A percentile compares a stretch with the other conserved stretches of the same genome.
Evolutionary conservation across 345 rosid species (phyloP).

Genomic region (Melaleuca quinquenervia): DNA sequence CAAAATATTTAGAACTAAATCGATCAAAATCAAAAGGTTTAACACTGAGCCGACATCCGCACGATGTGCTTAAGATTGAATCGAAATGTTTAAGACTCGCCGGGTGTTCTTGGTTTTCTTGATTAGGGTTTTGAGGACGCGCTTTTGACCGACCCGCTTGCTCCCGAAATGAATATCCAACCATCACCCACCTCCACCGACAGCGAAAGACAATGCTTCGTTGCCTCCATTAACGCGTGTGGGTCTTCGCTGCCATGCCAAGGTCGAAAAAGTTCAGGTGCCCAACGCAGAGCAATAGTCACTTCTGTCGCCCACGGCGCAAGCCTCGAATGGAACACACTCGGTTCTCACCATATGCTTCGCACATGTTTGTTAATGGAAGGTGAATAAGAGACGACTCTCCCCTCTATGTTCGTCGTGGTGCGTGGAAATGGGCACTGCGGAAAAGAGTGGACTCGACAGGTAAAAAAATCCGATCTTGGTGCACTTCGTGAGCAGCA

Average conservation of each 20-base stretch:
- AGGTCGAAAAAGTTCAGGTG: background rate
- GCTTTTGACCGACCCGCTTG: background rate
- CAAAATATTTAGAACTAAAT: rapidly evolving
- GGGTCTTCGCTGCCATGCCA: background rate
- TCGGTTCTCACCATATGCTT: background rate
- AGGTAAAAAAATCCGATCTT: background rate
- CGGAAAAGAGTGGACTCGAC: background rate
- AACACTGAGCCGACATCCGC: rapidly evolving
- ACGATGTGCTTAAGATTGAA: rapidly evolving
- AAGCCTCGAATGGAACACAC: background rate
- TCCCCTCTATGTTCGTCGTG: background rate
- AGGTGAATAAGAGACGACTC: background rate
- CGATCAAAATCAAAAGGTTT: background rate
- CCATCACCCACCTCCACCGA: background rate
- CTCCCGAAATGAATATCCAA: background rate
- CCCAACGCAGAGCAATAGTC: background rate
- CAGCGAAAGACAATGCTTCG: background rate
- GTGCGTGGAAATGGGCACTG: too few species aligned
- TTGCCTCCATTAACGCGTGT: background rate
- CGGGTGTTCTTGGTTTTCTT: background rate
- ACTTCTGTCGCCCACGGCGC: background rate
- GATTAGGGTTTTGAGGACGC: background rate
- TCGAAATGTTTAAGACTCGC: background rate
- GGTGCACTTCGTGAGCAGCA: background rate
- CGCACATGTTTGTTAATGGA: background rate